Evolutionary conservation across 208 protist genomes (phyloP), one percentile per base, ranked within the genome.

Genomic region (Kentomonas sorsogonicus): DNA sequence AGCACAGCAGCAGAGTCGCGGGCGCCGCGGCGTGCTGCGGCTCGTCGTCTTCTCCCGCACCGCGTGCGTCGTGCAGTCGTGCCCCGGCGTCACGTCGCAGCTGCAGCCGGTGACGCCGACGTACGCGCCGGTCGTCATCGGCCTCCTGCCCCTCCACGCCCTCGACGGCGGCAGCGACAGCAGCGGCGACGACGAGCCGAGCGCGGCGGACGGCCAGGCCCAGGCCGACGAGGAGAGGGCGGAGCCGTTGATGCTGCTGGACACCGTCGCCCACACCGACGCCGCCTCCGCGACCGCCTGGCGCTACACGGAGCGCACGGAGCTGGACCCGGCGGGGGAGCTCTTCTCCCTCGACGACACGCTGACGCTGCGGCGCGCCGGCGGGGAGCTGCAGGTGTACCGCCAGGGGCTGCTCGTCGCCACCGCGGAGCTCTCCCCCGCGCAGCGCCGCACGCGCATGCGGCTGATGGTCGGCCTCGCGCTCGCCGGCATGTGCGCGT

Each of bases 271-370:
- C 11, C 68, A 63, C 54, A 82, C 82, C 0, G 57, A 81, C 43
- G 39, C 52, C 16, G 66, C 73, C 53, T 66, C 72, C 1, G 53
- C 58, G 52, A 58, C 56, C 9, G 45, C 50, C 30, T 92, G 84
- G 85, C 44, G 56, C 2, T 80, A 80, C 53, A 67, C 75, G 11
- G 63, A 63, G 13, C 63, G 79, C 18, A 67, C 70, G 4, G 30
- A 69, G 11, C 70, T 64, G 27, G 59, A 75, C 44, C 57, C 64
- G 26, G 55, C 60, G 5, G 69, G 69, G 16, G 68, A 65, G 18
- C 69, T 93, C 3, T 91, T 95, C 60, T 63, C 65, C 58, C 86
- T 95, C 58, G 85, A 76, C 36, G 89, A 95, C 54, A 87, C 79
- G 16, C 51, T 95, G 11, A 95, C 83, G 9, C 62, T 89, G 33